Percentiles rank a stretch among this genome's conserved stretches.
phyloP scores from a whole-genome alignment of 2,329 filamentous ascomycete species.

The Xylariaceae sp. region DNA sequence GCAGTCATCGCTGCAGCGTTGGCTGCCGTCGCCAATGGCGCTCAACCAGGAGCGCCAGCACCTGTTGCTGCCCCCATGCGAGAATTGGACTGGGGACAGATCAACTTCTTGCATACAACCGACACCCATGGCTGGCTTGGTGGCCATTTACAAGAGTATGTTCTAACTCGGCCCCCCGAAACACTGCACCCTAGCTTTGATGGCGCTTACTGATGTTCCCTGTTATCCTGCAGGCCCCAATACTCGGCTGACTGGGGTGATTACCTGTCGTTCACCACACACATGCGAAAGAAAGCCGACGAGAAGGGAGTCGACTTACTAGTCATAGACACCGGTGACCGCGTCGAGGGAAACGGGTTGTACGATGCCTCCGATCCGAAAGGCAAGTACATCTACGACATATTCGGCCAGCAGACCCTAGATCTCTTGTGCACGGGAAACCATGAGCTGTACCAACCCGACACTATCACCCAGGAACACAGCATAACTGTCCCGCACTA shows the following conservation, averaged over 20 bases:
- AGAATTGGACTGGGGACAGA: slow-evolving; percentile 81
- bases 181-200: not conserved
- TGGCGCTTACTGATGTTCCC: not conserved
- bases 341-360: slow-evolving; percentile 89
- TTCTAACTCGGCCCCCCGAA: slow-evolving; percentile 4
- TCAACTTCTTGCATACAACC: slow-evolving; percentile 97
- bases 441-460: slow-evolving; percentile 85
- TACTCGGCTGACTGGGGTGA: slow-evolving; percentile 98
- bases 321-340: slow-evolving; percentile 92
- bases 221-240: slow-evolving; percentile 58
- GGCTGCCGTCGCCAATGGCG: slow-evolving; percentile 41
- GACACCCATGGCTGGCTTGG: slow-evolving; percentile 95
- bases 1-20: slow-evolving; percentile 38
- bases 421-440: slow-evolving; percentile 87
- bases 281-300: slow-evolving; percentile 76
- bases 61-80: slow-evolving; percentile 79
- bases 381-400: slow-evolving; percentile 82
- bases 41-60: slow-evolving; percentile 75
- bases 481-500: slow-evolving; percentile 79
- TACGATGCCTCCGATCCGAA: slow-evolving; percentile 88
- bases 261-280: slow-evolving; percentile 86
- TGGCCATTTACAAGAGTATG: slow-evolving; percentile 85
- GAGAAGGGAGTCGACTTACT: slow-evolving; percentile 75
- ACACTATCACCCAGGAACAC: slow-evolving; percentile 74
- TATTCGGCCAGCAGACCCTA: slow-evolving; percentile 75